Evolutionary conservation across 805 yeast genomes (phyloP).

Genomic region (Peterozyma toletana): DNA sequence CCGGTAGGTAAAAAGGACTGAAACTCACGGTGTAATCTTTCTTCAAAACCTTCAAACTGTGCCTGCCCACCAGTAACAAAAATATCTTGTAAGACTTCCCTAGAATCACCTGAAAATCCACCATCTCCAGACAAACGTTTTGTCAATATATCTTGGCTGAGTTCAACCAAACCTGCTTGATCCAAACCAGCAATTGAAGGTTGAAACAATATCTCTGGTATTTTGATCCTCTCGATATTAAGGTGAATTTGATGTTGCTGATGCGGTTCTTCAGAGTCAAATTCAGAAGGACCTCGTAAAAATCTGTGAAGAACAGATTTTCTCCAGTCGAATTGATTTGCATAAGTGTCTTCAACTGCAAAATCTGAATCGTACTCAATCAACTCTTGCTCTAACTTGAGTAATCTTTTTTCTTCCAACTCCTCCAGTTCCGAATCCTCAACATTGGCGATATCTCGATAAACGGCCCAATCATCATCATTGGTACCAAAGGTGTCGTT

Average conservation of each 20-base stretch:
- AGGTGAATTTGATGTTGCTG: slow-evolving; percentile 87
- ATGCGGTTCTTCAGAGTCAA: slow-evolving; percentile 72
- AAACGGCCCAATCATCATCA: slow-evolving; percentile 93
- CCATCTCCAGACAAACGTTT: slow-evolving; percentile 48
- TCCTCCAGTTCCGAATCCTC: slow-evolving; percentile 79
- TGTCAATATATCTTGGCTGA: slow-evolving; percentile 58
- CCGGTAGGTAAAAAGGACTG: slow-evolving; percentile 64
- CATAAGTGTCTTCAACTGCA: slow-evolving; percentile 77
- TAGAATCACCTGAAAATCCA: slow-evolving; percentile 47
- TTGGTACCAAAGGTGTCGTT: slow-evolving; percentile 92
- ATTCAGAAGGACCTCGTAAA: slow-evolving; percentile 84
- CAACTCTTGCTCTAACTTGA: slow-evolving; percentile 65
- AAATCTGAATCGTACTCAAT: slow-evolving; percentile 81
- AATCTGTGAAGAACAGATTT: slow-evolving; percentile 74
- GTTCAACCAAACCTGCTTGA: slow-evolving; percentile 88
- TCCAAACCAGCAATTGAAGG: slow-evolving; percentile 93
- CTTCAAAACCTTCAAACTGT: slow-evolving; percentile 53
- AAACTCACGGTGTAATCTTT: slow-evolving; percentile 65
- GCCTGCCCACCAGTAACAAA: slow-evolving; percentile 87
- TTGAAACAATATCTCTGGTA: slow-evolving; percentile 88
- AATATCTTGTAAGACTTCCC: slow-evolving; percentile 51
- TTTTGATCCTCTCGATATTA: slow-evolving; percentile 83
- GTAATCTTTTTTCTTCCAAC: slow-evolving; percentile 54
- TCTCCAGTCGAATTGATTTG: slow-evolving; percentile 80
- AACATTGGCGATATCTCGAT: slow-evolving; percentile 70